Evolutionary conservation across 2,329 filamentous ascomycete genomes (phyloP).

Genomic region (Paramyrothecium sp.): DNA sequence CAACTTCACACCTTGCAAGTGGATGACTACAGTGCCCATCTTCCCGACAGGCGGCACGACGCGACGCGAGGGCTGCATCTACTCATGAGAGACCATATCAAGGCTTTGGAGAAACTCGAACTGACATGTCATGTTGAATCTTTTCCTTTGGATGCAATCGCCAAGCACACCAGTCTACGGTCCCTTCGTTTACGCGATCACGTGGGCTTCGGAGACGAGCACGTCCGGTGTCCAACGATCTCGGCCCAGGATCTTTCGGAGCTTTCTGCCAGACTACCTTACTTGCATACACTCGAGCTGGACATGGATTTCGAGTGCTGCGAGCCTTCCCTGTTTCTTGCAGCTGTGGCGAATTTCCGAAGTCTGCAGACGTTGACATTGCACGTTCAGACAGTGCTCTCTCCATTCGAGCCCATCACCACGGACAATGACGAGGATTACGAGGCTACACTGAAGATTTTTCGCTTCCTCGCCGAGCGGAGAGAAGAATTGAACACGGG

Average conservation of each 20-base stretch:
- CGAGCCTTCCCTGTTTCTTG: conserved; percentile 35
- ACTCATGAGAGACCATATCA: conserved; percentile 36
- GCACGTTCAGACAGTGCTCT: conserved; percentile 42
- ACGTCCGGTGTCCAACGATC: conserved; percentile 40
- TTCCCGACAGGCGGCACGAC: conserved; percentile 33
- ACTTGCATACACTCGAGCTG: conserved; percentile 41
- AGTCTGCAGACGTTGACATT: conserved; percentile 38
- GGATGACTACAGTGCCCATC: conserved; percentile 44
- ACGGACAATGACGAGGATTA: conserved; percentile 33
- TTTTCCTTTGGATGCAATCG: conserved; percentile 39
- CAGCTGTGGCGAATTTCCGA: conserved; percentile 35
- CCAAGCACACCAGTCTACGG: conserved; percentile 36
- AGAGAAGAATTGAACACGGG: conserved; percentile 16
- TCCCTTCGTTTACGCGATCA: conserved; percentile 43
- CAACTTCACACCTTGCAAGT: conserved; percentile 35
- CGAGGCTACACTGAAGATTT: conserved; percentile 30
- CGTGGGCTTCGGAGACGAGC: conserved; percentile 42
- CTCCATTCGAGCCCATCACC: conserved; percentile 24
- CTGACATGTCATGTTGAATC: conserved; percentile 39
- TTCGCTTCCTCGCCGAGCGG: conserved; percentile 28
- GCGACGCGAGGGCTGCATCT: conserved; percentile 36
- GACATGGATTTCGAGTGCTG: conserved; percentile 42
- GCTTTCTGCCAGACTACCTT: conserved; percentile 28
- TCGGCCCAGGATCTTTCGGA: conserved; percentile 25
- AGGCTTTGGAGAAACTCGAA: conserved; percentile 33